A percentile compares a stretch with the other conserved stretches of the same genome.
phyloP scores from a whole-genome alignment of 805 yeast genomes.

The Candida chauliodis region DNA sequence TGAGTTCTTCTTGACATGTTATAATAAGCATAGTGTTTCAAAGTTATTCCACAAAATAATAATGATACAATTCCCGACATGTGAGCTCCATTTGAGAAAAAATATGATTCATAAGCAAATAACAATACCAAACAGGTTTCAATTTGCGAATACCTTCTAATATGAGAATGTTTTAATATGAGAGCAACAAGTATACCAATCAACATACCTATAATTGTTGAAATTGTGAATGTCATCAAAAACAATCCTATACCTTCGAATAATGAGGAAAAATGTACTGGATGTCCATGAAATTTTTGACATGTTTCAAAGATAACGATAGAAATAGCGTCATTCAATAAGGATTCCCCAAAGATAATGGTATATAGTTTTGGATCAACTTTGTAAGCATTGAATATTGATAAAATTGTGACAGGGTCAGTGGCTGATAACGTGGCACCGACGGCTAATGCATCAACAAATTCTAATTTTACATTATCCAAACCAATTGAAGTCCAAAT shows the following conservation, averaged over 20 bases:
- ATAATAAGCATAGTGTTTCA: slow-evolving; percentile 94
- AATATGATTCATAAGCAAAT: slow-evolving; percentile 93
- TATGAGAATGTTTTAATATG: slow-evolving; percentile 85
- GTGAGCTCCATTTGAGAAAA: slow-evolving; percentile 97
- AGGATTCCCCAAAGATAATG: slow-evolving; percentile 93
- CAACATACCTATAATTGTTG: slow-evolving; percentile 83
- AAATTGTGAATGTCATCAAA: slow-evolving; percentile 87
- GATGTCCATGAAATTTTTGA: slow-evolving; percentile 88
- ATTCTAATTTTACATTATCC: slow-evolving; percentile 82
- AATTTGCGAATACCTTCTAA: slow-evolving; percentile 92
- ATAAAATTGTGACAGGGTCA: slow-evolving; percentile 94
- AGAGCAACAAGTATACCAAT: slow-evolving; percentile 88
- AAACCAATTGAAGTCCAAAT: slow-evolving; percentile 90
- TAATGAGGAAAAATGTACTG: slow-evolving; percentile 65
- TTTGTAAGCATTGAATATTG: slow-evolving; percentile 94
- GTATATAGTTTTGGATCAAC: slow-evolving; percentile 98
- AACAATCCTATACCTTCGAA: slow-evolving; percentile 94
- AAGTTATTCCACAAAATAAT: slow-evolving; percentile 91
- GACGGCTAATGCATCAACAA: slow-evolving; percentile 95
- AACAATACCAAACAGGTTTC: slow-evolving; percentile 90
- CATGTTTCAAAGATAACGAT: slow-evolving; percentile 99
- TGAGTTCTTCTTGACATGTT: slow-evolving; percentile 98
- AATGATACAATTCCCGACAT: slow-evolving; percentile 98
- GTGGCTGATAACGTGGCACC: slow-evolving; percentile 98
- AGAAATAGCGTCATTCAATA: slow-evolving; percentile 94